phyloP scores from a whole-genome alignment of 75 land plant genomes.

The Sequoiadendron giganteum region DNA sequence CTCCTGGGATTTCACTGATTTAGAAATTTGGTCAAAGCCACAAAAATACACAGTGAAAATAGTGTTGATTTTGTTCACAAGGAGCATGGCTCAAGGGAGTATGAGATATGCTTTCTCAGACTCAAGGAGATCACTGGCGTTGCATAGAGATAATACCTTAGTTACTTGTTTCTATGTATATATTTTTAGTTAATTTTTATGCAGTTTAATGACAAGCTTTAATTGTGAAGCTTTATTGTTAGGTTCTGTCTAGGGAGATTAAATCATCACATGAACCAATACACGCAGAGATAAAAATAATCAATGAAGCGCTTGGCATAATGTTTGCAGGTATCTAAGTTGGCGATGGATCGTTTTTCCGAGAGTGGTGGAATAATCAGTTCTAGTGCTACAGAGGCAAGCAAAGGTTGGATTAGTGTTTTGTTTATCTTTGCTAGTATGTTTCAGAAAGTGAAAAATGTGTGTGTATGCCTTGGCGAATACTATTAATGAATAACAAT shows the following conservation, averaged over 20 bases:
- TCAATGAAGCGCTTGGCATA: background rate
- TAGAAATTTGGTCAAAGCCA: background rate
- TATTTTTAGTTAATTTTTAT: background rate
- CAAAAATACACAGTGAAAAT: background rate
- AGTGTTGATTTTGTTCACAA: background rate
- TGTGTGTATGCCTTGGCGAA: background rate
- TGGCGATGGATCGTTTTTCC: conserved; percentile 34
- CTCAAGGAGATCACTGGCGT: background rate
- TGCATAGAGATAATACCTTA: background rate
- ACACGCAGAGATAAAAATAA: background rate
- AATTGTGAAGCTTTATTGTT: background rate
- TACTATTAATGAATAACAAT: background rate
- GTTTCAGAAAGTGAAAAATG: background rate
- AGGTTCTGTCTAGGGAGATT: background rate
- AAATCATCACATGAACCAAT: conserved; percentile 2
- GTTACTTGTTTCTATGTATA: background rate
- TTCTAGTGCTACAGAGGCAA: conserved; percentile 50
- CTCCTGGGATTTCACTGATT: background rate
- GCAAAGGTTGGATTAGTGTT: conserved; percentile 44
- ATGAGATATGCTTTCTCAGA: background rate
- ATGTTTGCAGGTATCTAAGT: conserved; percentile 37
- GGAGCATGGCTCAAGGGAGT: background rate
- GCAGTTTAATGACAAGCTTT: background rate
- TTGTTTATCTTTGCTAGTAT: background rate
- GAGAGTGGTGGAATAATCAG: conserved; percentile 58